Evolutionary conservation across 768 basidiomycete genomes (phyloP).

Genomic region (Agaricus subrufescens): DNA sequence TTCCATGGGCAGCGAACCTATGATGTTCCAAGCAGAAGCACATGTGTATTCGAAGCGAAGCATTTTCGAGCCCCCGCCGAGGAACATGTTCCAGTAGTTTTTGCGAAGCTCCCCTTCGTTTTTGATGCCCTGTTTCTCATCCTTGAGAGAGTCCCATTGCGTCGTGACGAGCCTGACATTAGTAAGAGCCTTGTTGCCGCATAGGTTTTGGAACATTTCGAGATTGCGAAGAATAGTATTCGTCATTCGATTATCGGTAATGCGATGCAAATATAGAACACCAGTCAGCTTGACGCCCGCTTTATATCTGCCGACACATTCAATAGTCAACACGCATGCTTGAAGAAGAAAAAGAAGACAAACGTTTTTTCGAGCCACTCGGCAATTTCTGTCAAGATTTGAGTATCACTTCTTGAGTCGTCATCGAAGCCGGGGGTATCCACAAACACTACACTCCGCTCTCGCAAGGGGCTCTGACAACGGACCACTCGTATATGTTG

Average conservation of each 20-base stretch:
- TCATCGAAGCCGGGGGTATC: slow-evolving; percentile 29
- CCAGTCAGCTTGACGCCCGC: slow-evolving; percentile 10
- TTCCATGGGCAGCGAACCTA: slow-evolving; percentile 4
- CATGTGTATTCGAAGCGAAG: slow-evolving; percentile 7
- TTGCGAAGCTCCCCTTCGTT: slow-evolving; percentile 9
- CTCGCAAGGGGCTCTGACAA: slow-evolving; percentile 11
- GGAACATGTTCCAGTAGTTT: slow-evolving; percentile 8
- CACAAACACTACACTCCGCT: slow-evolving; percentile 19
- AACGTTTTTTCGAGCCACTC: slow-evolving; percentile 23
- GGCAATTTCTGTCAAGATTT: slow-evolving; percentile 19
- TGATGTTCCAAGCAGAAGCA: slow-evolving; percentile 13
- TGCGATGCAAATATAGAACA: slow-evolving; percentile 15
- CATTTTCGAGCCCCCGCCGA: slow-evolving; percentile 11
- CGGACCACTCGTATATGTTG: slow-evolving; percentile 13
- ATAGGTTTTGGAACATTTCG: slow-evolving; percentile 14
- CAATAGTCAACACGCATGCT: not conserved
- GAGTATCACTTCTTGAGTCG: slow-evolving; percentile 16
- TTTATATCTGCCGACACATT: slow-evolving; percentile 6
- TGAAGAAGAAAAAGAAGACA: not conserved
- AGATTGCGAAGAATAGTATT: slow-evolving; percentile 7
- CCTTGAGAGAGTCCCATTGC: slow-evolving; percentile 14
- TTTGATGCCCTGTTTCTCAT: not conserved
- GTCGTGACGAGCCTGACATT: slow-evolving; percentile 16
- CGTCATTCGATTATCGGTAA: slow-evolving; percentile 15
- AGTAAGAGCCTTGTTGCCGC: slow-evolving; percentile 4